Evolutionary conservation across 768 basidiomycete species (phyloP), one percentile per base, ranked within the genome.

Genomic region (Amanita pallidorosea): DNA sequence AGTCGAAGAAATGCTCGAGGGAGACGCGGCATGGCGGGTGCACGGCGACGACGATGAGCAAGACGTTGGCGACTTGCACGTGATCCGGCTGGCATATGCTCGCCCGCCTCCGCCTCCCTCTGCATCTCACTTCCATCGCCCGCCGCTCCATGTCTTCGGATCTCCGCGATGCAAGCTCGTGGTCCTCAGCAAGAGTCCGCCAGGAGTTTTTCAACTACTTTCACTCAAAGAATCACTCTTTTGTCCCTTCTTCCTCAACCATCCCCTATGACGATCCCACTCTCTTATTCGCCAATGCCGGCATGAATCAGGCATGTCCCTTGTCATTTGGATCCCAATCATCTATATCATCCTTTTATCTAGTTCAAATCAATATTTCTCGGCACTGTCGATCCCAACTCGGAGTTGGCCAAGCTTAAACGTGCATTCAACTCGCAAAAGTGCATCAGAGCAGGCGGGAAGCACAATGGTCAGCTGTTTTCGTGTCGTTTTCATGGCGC

Each of bases 251-350:
- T 27, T 94, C 91, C 2, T 76, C 88, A 1, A 95, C 93, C 35
- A 87, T 99, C 56, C 96, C 96, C 1, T 97, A 89, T 65, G 96
- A 98, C 53, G 96, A 98, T 69, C 95, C 95, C 2, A 97, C 96
- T 13, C 75, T 99, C 34, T 81, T 98, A 50, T 99, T 99, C 60
- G 92, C 93, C 53, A 99, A 99, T 74, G 95, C 95, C 56, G 96
- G 96, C 53, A 95, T 93, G 90, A 93, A 93, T 63, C 90, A 92
- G 76, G 88, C 80, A 57, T 33, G 70, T 56, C 15, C 23, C 29
- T 33, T 18, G 41, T 43, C 22, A 4, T 45, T 34, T 25, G 6
- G 29, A 52, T 15, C 13, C 9, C 11, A 47, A 37, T 4, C 31
- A n/a, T 42, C 29, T 44, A 34, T 55, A 46, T 56, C 57, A 45